Base-by-base conservation (phyloP, 352 stramenopile genomes). In the Globisporangium emineosum region DNA sequence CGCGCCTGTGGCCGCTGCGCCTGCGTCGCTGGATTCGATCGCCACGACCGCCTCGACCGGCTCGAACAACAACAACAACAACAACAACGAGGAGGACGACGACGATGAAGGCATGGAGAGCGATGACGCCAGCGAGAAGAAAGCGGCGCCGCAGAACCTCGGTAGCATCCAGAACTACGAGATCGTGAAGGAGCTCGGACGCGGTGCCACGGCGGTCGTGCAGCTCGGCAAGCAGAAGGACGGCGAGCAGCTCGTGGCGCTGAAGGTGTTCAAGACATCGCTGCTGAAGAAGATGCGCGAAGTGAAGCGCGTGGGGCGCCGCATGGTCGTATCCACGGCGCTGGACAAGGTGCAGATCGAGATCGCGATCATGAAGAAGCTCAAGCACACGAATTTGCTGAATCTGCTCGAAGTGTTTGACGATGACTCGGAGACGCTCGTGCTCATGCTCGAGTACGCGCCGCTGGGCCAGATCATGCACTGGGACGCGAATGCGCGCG, bases 311-410 rank as follows among this genome's bases (percentile, higher is more conserved):
- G 84, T 93, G 35, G 86, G 86, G 0, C 67, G 85, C 30, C 72
- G 75, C 58, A 95, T 95, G 86, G 81, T 95, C 33, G 84, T 95
- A 56, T 95, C 86, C 29, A 95, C 84, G 35, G 86, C 83, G 35
- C 69, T 95, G 29, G 86, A 95, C 65, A 95, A 95, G 60, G 86
- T 95, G 59, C 86, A 95, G 67, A 62, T 93, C 50, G 86, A 95
- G 61, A 95, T 95, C 53, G 84, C 86, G 45, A 95, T 95, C 69
- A 95, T 95, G 86, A 95, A 95, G 73, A 95, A 95, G 62, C 71
- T 95, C 32, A 67, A 83, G 59, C 86, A 95, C 66, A 68, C 60
- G 29, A 85, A 95, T 65, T 64, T 95, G 66, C 68, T 95, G 12
- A 90, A 91, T 43, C 65, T 95, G 60, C 77, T 92, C 35, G 86